Percentiles rank a stretch among this genome's conserved stretches.
These are phyloP conservation scores for Pugionium cornutum DNA, from an alignment of 345 rosid genomes.

Conservation along the genomic window DNA sequence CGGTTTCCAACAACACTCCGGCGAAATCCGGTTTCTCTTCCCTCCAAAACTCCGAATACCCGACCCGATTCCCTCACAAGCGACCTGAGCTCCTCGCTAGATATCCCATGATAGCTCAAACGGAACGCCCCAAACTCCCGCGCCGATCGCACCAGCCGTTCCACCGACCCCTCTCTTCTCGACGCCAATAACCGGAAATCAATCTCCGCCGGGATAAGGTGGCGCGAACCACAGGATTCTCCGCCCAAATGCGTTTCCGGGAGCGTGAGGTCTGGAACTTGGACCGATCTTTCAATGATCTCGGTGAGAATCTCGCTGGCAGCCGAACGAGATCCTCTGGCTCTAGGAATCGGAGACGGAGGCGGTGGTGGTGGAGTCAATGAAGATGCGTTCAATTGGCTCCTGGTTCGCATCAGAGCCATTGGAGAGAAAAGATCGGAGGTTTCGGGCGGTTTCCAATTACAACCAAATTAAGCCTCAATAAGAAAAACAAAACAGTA, in stretches of 20 bases:
- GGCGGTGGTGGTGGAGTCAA: constrained; percentile 62
- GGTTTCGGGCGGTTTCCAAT: too few relatives aligned
- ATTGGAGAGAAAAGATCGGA: constrained; percentile 23
- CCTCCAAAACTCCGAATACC: constrained; percentile 52
- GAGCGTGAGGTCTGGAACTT: constrained; percentile 60
- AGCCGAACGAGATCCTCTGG: constrained; percentile 68
- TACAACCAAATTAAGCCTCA: background rate
- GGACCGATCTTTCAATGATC: constrained; percentile 51
- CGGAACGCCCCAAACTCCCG: constrained; percentile 54
- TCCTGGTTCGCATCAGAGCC: constrained; percentile 50
- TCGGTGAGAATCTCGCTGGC: constrained; percentile 51
- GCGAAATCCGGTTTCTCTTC: constrained; percentile 48
- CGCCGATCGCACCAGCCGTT: constrained; percentile 53
- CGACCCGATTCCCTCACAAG: constrained; percentile 49
- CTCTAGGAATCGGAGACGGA: constrained; percentile 81
- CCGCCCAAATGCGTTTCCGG: constrained; percentile 42
- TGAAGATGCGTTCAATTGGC: constrained; percentile 42
- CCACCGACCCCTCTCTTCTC: constrained; percentile 43
- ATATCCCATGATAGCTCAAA: constrained; percentile 51
- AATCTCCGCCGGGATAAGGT: constrained; percentile 40
- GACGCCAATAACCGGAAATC: constrained; percentile 43
- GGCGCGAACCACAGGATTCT: constrained; percentile 14
- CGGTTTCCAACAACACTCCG: constrained; percentile 40
- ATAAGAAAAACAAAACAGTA: background rate
- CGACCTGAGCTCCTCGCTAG: constrained; percentile 40